Conservation (phyloP, 2,329 filamentous ascomycete genomes). For the Nannizzia gypsea region DNA sequence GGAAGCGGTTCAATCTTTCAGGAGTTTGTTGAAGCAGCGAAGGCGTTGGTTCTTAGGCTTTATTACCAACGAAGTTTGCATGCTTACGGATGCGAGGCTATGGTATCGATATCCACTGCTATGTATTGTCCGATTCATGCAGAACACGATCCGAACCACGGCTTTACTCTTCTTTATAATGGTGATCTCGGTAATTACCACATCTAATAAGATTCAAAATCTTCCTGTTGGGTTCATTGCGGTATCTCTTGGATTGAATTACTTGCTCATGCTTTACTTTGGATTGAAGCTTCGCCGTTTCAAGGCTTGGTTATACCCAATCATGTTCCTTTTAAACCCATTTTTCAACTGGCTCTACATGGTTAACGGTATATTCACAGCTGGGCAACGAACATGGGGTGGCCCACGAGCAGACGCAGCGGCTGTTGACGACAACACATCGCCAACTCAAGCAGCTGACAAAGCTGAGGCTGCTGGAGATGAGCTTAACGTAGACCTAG, state of each 20-base stretch:
- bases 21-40: conserved; percentile 80
- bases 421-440: conserved; percentile 61
- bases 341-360: conserved; percentile 99
- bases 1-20: conserved; percentile 82
- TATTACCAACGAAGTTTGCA: conserved; percentile 95
- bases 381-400: conserved; percentile 89
- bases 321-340: conserved; percentile 92
- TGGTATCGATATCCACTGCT: conserved; percentile 87
- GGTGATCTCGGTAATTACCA: conserved; percentile 73
- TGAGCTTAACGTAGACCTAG: conserved; percentile 78
- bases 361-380: conserved; percentile 92
- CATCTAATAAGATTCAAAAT: conserved; percentile 62
- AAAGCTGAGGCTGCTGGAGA: conserved; percentile 67
- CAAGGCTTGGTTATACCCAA: conserved; percentile 87
- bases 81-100: conserved; percentile 86
- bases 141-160: conserved; percentile 92
- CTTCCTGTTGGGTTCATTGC: conserved; percentile 88
- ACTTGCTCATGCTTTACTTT: conserved; percentile 93
- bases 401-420: conserved; percentile 84
- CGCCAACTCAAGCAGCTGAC: conserved; percentile 72
- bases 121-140: conserved; percentile 77
- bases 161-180: conserved; percentile 90
- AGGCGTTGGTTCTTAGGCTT: conserved; percentile 94
- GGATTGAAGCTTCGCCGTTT: conserved; percentile 73
- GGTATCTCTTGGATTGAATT: conserved; percentile 84